phyloP scores from a whole-genome alignment of 495 filamentous ascomycete genomes.

The Penicillium lagena region DNA sequence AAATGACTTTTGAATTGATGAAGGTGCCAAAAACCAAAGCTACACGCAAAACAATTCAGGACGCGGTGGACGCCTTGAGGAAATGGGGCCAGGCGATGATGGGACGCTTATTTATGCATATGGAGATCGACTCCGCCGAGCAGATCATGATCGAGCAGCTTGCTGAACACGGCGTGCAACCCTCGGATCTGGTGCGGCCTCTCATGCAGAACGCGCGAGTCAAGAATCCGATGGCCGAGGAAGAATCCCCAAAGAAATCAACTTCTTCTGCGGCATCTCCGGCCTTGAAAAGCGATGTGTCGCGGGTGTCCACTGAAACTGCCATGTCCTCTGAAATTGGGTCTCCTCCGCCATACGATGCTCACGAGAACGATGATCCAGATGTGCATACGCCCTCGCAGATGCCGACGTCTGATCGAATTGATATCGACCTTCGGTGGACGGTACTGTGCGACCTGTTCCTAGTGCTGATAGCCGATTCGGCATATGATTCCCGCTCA shows the following conservation, averaged over 20 bases:
- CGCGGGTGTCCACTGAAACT: slow-evolving; percentile 22
- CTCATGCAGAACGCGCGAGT: slow-evolving; percentile 93
- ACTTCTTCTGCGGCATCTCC: slow-evolving; percentile 23
- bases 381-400: slow-evolving; percentile 76
- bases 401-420: slow-evolving; percentile 69
- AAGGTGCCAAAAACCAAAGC: slow-evolving; percentile 43
- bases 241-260: slow-evolving; percentile 22
- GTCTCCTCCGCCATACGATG: slow-evolving; percentile 67
- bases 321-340: slow-evolving; percentile 27
- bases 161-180: slow-evolving; percentile 81
- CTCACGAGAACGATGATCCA: slow-evolving; percentile 62
- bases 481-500: slow-evolving; percentile 86
- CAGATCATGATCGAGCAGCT: slow-evolving; percentile 99
- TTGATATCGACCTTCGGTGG: slow-evolving; percentile 96
- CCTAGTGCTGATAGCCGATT: slow-evolving; percentile 89
- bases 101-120: slow-evolving; percentile 85
- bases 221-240: slow-evolving; percentile 79
- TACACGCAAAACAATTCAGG: slow-evolving; percentile 60
- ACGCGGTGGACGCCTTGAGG: slow-evolving; percentile 69
- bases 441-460: slow-evolving; percentile 97
- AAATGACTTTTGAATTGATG: slow-evolving; percentile 65
- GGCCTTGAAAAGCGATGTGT: slow-evolving; percentile 18
- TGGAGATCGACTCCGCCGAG: slow-evolving; percentile 85
- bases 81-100: slow-evolving; percentile 99
- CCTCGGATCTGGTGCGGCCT: slow-evolving; percentile 71